These are phyloP conservation scores for Serpula lacrymans DNA, from an alignment of 768 basidiomycete species.

Conservation along the genomic window DNA sequence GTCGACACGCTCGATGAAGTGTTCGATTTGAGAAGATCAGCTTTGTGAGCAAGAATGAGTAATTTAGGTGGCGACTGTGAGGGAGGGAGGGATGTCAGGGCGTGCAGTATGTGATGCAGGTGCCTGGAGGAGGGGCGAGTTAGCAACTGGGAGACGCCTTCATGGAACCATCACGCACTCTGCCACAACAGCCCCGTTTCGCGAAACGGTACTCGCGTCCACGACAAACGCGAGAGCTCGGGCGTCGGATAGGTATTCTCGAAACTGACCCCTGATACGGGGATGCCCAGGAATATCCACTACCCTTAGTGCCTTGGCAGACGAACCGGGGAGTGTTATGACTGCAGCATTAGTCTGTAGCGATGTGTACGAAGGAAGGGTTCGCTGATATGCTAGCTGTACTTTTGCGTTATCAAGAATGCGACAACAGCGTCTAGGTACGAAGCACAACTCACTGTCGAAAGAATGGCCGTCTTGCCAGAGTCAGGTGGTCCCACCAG, in stretches of 20 bases:
- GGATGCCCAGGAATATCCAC: conserved; percentile 87
- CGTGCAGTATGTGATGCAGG: conserved; percentile 68
- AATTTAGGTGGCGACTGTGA: conserved; percentile 60
- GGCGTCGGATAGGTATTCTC: conserved; percentile 58
- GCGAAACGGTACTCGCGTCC: conserved; percentile 73
- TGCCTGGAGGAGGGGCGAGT: conserved; percentile 43
- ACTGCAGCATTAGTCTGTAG: conserved; percentile 66
- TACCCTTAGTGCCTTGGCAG: conserved; percentile 46
- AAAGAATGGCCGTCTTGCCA: conserved; percentile 79
- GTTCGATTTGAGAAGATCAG: conserved; percentile 58
- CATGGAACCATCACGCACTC: conserved; percentile 54
- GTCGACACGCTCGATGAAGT: conserved; percentile 29
- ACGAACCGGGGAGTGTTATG: conserved; percentile 38
- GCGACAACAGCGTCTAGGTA: conserved; percentile 1
- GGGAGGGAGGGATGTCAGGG: conserved; percentile 68
- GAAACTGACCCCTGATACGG: conserved; percentile 70
- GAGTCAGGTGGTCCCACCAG: conserved; percentile 74
- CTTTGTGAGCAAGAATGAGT: conserved; percentile 73
- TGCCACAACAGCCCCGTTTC: conserved; percentile 71
- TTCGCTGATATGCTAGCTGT: conserved; percentile 64
- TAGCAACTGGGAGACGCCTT: neutral
- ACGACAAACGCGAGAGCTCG: conserved; percentile 75
- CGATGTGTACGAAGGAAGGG: conserved; percentile 70
- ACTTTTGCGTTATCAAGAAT: conserved; percentile 10
- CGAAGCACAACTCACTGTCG: conserved; percentile 47